Conservation (phyloP, 768 basidiomycete species). For the Rhizopogon roseolus region DNA sequence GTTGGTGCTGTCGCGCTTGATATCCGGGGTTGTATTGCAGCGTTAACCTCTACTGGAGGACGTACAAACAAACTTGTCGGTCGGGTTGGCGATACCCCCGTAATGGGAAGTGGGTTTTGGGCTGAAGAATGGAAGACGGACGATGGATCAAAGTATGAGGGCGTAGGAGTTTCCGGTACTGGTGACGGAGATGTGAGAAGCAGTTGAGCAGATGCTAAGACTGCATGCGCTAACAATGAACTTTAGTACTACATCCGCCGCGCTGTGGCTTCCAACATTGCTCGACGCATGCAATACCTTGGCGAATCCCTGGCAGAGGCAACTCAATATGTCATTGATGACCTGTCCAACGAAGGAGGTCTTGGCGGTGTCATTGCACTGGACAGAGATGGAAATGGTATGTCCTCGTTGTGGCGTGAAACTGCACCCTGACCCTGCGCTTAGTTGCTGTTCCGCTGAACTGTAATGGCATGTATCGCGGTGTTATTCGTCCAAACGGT, state of each 20-base stretch:
- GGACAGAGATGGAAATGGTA: slow-evolving; percentile 67
- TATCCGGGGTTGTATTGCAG: slow-evolving; percentile 63
- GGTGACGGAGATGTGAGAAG: slow-evolving; percentile 75
- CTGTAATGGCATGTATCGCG: slow-evolving; percentile 80
- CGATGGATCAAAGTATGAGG: slow-evolving; percentile 28
- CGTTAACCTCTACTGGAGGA: slow-evolving; percentile 78
- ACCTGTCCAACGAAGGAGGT: slow-evolving; percentile 55
- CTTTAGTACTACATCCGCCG: slow-evolving; percentile 73
- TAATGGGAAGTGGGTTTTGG: slow-evolving; percentile 79
- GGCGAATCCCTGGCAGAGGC: slow-evolving; percentile 55
- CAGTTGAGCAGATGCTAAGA: not conserved
- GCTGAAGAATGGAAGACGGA: slow-evolving; percentile 67
- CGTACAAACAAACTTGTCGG: slow-evolving; percentile 81
- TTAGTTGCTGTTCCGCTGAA: slow-evolving; percentile 72
- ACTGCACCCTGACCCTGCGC: not conserved
- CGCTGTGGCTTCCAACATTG: slow-evolving; percentile 61
- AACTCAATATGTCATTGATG: slow-evolving; percentile 48
- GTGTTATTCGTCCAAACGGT: slow-evolving; percentile 66
- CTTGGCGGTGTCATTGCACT: slow-evolving; percentile 73
- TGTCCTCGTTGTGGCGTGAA: slow-evolving; percentile 9
- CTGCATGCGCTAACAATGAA: slow-evolving; percentile 1
- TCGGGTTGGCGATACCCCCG: slow-evolving; percentile 78
- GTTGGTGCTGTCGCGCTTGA: slow-evolving; percentile 86
- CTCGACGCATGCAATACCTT: slow-evolving; percentile 58
- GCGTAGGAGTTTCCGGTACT: slow-evolving; percentile 77